phyloP scores from a whole-genome alignment of 495 filamentous ascomycete species.

The Xylaria castorea region DNA sequence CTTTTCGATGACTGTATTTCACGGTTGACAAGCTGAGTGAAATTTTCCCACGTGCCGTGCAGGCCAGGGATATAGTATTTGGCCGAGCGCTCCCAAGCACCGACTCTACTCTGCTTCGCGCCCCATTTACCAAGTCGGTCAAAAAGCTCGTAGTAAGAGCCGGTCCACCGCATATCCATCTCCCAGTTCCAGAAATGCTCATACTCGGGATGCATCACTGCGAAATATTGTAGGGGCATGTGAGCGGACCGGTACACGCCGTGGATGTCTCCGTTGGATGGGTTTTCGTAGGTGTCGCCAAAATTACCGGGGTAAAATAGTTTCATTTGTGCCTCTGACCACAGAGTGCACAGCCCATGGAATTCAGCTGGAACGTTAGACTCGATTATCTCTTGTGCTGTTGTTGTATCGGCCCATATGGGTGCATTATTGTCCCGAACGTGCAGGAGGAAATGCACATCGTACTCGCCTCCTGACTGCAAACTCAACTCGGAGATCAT shows the following conservation, averaged over 20 bases:
- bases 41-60: constrained; percentile 90
- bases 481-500: constrained; percentile 79
- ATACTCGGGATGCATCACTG: constrained; percentile 87
- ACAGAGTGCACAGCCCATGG: constrained; percentile 82
- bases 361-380: constrained; percentile 87
- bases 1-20: constrained; percentile 62
- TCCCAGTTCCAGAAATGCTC: constrained; percentile 99
- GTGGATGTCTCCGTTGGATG: constrained; percentile 69
- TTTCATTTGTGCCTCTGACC: constrained; percentile 93
- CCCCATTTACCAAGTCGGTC: constrained; percentile 77
- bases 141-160: constrained; percentile 94
- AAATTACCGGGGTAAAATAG: constrained; percentile 80
- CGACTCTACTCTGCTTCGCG: constrained; percentile 77
- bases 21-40: constrained; percentile 60
- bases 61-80: constrained; percentile 89
- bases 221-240: constrained; percentile 91
- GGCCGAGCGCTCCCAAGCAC: constrained; percentile 86
- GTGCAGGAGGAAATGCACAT: constrained; percentile 81
- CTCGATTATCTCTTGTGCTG: constrained; percentile 65
- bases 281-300: constrained; percentile 69
- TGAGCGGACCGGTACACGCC: constrained; percentile 90
- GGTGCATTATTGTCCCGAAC: constrained; percentile 69
- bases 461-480: constrained; percentile 77
- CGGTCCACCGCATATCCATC: constrained; percentile 92
- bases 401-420: constrained; percentile 66